These are phyloP conservation scores for Dactylellina sp. DNA, from an alignment of 2,329 filamentous ascomycete genomes.

Conservation along the genomic window DNA sequence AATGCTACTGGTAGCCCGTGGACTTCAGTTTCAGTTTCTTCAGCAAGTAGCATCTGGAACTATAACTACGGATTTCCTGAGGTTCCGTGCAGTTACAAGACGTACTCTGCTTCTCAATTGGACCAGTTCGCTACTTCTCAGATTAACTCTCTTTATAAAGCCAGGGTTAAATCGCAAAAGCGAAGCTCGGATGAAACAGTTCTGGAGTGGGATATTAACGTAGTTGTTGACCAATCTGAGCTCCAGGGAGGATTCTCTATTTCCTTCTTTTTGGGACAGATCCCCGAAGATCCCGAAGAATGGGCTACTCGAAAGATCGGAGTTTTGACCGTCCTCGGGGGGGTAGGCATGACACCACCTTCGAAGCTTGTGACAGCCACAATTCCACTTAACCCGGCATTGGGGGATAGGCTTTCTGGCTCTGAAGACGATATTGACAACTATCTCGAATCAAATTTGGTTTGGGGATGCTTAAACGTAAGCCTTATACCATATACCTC, in stretches of 20 bases:
- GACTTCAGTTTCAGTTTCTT: slow-evolving; percentile 55
- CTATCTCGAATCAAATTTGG: slow-evolving; percentile 5
- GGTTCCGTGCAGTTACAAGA: slow-evolving; percentile 50
- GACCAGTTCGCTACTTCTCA: slow-evolving; percentile 29
- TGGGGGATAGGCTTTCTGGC: slow-evolving; percentile 2
- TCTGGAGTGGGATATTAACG: slow-evolving; percentile 55
- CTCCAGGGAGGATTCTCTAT: slow-evolving; percentile 36
- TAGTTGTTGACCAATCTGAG: slow-evolving; percentile 57
- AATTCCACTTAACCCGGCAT: background rate
- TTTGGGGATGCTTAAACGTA: slow-evolving; percentile 8
- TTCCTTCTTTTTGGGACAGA: background rate
- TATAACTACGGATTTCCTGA: slow-evolving; percentile 59
- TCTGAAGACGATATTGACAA: background rate
- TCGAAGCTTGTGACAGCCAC: slow-evolving; percentile 2
- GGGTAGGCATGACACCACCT: background rate
- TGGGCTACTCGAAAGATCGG: slow-evolving; percentile 17
- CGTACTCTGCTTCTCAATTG: slow-evolving; percentile 12
- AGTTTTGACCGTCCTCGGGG: slow-evolving; percentile 1
- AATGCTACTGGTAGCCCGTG: slow-evolving; percentile 43
- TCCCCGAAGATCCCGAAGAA: background rate
- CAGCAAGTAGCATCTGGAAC: slow-evolving; percentile 50
- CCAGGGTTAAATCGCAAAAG: background rate
- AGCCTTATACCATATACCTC: background rate
- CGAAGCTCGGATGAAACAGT: background rate
- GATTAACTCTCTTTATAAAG: slow-evolving; percentile 56